Evolutionary conservation across 2,329 filamentous ascomycete genomes (phyloP).

Genomic region (Penicillium sp.): DNA sequence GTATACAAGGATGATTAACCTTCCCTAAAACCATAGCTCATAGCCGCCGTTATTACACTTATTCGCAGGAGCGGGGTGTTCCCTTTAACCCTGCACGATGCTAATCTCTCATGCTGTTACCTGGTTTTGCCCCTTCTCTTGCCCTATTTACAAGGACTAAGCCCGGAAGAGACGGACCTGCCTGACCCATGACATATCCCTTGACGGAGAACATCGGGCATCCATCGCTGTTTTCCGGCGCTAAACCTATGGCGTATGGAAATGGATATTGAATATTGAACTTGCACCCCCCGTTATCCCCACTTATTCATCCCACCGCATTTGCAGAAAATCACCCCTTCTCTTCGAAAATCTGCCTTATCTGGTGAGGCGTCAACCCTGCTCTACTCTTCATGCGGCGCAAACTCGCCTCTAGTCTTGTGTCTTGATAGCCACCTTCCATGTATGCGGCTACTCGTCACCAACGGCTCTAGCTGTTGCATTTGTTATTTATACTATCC

Average conservation of each 20-base stretch:
- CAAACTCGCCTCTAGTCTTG: slow-evolving; percentile 25
- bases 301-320: slow-evolving; percentile 23
- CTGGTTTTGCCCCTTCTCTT: neutral
- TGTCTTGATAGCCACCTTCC: slow-evolving; percentile 26
- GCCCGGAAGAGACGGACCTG: neutral
- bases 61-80: slow-evolving; percentile 4
- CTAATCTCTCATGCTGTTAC: neutral
- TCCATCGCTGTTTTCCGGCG: slow-evolving; percentile 27
- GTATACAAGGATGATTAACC: slow-evolving; percentile 15
- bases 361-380: slow-evolving; percentile 27
- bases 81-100: neutral
- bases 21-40: slow-evolving; percentile 12
- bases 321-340: slow-evolving; percentile 16
- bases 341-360: slow-evolving; percentile 35
- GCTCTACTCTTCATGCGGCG: slow-evolving; percentile 25
- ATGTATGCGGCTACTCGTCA: slow-evolving; percentile 23
- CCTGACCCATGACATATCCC: slow-evolving; percentile 18
- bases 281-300: slow-evolving; percentile 23
- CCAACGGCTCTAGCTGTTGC: slow-evolving; percentile 23
- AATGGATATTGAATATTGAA: slow-evolving; percentile 20
- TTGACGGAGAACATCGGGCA: slow-evolving; percentile 9
- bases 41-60: slow-evolving; percentile 18
- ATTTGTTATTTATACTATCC: slow-evolving; percentile 24
- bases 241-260: slow-evolving; percentile 27
- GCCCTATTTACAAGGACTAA: neutral